Percentiles rank a stretch among this genome's conserved stretches.
Conservation (phyloP, 2,329 filamentous ascomycete genomes). For the Stylonectria norvegica region DNA sequence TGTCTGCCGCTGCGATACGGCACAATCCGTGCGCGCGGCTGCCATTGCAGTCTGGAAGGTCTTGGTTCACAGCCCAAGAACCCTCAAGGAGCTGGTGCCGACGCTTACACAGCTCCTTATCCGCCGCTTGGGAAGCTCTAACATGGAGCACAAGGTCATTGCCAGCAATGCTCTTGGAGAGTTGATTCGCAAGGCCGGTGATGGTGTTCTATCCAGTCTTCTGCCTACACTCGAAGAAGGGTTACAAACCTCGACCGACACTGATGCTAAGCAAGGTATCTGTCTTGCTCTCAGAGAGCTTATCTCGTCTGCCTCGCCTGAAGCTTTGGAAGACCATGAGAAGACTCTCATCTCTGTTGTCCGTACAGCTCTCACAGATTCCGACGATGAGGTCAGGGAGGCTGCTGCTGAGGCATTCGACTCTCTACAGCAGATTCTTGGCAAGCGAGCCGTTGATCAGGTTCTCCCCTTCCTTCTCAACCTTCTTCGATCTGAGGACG, state of each 20-base stretch:
- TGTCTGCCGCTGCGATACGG: constrained; percentile 96
- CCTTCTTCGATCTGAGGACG: constrained; percentile 78
- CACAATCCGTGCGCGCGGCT: constrained; percentile 81
- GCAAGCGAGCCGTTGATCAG: constrained; percentile 92
- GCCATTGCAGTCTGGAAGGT: constrained; percentile 97
- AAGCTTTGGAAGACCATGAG: constrained; percentile 90
- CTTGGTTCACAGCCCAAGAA: constrained; percentile 84
- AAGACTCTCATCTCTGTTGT: constrained; percentile 94
- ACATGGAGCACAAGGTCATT: constrained; percentile 98
- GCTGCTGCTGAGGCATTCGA: constrained; percentile 97
- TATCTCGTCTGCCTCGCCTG: constrained; percentile 81
- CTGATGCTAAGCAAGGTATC: constrained; percentile 93
- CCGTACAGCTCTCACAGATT: constrained; percentile 85
- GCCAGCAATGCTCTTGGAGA: constrained; percentile 95
- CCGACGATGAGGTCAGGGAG: constrained; percentile 85
- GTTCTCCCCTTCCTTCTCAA: constrained; percentile 89
- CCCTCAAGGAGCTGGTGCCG: constrained; percentile 90
- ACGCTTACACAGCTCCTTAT: constrained; percentile 95
- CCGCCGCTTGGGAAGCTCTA: constrained; percentile 85
- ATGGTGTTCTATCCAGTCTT: constrained; percentile 82
- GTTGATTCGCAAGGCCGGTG: constrained; percentile 93
- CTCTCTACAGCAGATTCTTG: constrained; percentile 85
- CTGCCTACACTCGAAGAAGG: constrained; percentile 91
- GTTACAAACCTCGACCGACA: constrained; percentile 80
- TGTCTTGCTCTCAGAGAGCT: constrained; percentile 94